Conservation (phyloP, 139 green algal genomes). For the Diplosphaera chodatii region DNA sequence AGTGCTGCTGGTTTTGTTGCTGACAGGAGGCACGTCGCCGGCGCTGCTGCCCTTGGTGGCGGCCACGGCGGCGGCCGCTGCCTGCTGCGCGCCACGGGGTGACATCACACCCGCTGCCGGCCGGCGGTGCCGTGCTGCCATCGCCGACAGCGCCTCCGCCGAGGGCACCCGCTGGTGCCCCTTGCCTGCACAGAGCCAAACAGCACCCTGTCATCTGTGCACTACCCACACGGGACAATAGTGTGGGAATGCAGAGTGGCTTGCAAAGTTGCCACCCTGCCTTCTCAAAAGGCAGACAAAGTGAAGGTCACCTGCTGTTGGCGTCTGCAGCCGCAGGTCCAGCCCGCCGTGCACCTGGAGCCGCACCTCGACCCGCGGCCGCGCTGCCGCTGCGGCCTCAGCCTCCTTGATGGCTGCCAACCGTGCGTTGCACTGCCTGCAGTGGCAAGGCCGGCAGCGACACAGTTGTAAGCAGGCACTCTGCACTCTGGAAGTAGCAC, state of each 20-base stretch:
- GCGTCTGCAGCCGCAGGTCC: constrained; percentile 35
- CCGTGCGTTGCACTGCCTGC: constrained; percentile 19
- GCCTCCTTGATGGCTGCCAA: neutral
- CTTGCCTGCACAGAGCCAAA: too few relatives aligned
- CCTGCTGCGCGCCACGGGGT: neutral
- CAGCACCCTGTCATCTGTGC: too few relatives aligned
- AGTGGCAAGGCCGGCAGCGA: too few relatives aligned
- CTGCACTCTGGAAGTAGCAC: too few relatives aligned
- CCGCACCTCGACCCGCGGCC: constrained; percentile 26
- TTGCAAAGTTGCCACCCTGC: too few relatives aligned
- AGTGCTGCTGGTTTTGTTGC: too few relatives aligned
- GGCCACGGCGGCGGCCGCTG: neutral
- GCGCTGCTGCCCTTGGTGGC: neutral
- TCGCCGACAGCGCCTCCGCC: constrained; percentile 52
- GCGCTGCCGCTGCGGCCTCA: neutral
- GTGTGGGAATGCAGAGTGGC: too few relatives aligned
- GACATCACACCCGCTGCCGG: neutral
- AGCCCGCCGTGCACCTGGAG: constrained; percentile 53
- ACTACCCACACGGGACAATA: too few relatives aligned
- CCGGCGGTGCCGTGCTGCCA: constrained; percentile 37
- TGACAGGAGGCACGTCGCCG: too few relatives aligned
- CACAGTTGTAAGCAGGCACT: too few relatives aligned
- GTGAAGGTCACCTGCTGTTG: neutral
- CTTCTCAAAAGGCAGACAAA: too few relatives aligned
- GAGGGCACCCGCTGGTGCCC: constrained; percentile 66